Conservation (phyloP, 2,329 filamentous ascomycete species). For the Onygenales sp. region DNA sequence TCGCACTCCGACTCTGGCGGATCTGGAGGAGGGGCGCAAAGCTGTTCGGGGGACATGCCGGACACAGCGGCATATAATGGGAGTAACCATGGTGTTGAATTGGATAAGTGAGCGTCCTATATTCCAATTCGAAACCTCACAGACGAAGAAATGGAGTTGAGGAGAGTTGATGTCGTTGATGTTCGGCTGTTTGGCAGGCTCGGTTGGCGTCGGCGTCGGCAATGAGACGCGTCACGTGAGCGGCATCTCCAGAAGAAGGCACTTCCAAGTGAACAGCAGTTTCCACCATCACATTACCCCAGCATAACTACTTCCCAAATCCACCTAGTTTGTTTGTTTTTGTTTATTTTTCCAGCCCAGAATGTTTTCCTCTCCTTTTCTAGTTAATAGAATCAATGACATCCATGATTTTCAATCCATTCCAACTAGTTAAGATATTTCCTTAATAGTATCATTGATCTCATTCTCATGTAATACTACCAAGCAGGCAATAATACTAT, state of each 20-base stretch:
- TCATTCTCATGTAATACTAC: too few relatives aligned
- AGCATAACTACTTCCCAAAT: too few relatives aligned
- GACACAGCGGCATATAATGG: slow-evolving; percentile 10
- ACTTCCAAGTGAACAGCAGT: too few relatives aligned
- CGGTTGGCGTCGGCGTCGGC: slow-evolving; percentile 21
- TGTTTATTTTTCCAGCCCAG: too few relatives aligned
- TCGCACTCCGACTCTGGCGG: slow-evolving; percentile 22
- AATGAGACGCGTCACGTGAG: slow-evolving; percentile 1
- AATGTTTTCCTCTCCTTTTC: too few relatives aligned
- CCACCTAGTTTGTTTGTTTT: too few relatives aligned
- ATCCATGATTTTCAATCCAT: too few relatives aligned
- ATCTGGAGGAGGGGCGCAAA: slow-evolving; percentile 3
- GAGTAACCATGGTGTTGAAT: slow-evolving; percentile 11
- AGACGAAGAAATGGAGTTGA: slow-evolving; percentile 4
- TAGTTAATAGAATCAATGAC: too few relatives aligned
- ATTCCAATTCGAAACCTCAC: background rate
- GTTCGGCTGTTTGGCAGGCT: slow-evolving; percentile 9
- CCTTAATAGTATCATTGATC: too few relatives aligned
- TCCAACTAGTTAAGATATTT: too few relatives aligned
- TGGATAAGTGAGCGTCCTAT: background rate
- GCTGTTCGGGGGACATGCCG: slow-evolving; percentile 6
- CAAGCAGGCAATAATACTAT: too few relatives aligned
- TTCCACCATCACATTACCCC: too few relatives aligned
- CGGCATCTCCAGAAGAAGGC: background rate
- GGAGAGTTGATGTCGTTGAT: background rate